phyloP scores from a whole-genome alignment of 257 asterid species.

The Nicotiana paniculata region DNA sequence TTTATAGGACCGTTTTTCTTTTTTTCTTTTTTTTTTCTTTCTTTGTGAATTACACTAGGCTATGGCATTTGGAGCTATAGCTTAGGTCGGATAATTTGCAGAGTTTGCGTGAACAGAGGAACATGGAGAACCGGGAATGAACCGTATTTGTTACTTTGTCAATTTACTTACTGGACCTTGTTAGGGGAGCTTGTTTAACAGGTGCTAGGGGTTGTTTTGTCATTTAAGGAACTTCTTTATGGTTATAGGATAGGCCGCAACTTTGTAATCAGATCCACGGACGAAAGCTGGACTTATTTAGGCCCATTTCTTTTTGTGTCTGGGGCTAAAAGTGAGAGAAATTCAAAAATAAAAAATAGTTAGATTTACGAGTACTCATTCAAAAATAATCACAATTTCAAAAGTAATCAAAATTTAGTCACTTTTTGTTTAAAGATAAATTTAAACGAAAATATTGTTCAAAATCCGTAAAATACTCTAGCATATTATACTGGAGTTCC shows the following conservation, averaged over 20 bases:
- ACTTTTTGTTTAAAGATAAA: no score
- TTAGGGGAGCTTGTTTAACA: not conserved
- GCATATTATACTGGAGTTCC: no score
- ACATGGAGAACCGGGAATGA: not conserved
- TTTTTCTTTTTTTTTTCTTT: no score
- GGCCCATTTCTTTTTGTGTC: not conserved
- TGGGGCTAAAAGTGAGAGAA: not conserved
- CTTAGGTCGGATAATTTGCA: not conserved
- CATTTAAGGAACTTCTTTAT: not conserved
- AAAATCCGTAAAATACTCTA: no score
- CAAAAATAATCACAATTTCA: no score
- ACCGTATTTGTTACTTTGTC: not conserved
- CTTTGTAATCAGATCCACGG: not conserved
- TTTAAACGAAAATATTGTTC: no score
- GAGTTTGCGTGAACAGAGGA: not conserved
- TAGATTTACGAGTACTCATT: no score
- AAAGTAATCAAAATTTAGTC: no score
- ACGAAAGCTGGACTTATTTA: not conserved
- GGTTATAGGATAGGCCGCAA: constrained; percentile 9
- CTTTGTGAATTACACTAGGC: not conserved
- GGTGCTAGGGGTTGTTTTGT: not conserved
- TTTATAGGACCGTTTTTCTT: no score
- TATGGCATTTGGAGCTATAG: not conserved
- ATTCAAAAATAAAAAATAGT: no score
- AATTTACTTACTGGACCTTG: constrained; percentile 7